A percentile compares a stretch with the other conserved stretches of the same genome.
Evolutionary conservation across 129 eudicot genomes (phyloP).

Genomic region (Lactuca sativa): DNA sequence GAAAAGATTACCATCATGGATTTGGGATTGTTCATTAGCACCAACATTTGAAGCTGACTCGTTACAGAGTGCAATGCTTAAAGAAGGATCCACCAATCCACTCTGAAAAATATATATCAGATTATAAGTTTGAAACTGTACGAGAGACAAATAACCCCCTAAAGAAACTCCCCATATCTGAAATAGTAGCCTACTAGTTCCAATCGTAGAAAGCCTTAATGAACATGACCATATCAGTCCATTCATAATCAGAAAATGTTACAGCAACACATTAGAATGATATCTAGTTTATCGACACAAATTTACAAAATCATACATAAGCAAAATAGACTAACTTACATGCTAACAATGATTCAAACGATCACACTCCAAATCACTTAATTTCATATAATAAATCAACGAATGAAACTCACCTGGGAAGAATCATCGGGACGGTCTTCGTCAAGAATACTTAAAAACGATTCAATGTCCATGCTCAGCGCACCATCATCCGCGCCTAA

Average conservation of each 20-base stretch:
- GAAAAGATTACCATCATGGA: slow-evolving; percentile 12
- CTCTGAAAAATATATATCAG: slow-evolving; percentile 37
- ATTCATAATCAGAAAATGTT: slow-evolving; percentile 9
- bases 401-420: slow-evolving; percentile 19
- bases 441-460: slow-evolving; percentile 28
- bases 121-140: slow-evolving; percentile 25
- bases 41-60: slow-evolving; percentile 33
- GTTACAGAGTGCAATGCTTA: slow-evolving; percentile 24
- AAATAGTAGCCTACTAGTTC: slow-evolving; percentile 7
- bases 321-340: background rate
- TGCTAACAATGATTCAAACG: background rate
- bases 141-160: background rate
- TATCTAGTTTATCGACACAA: background rate
- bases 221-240: background rate
- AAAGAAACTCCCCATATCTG: slow-evolving; percentile 5
- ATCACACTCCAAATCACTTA: slow-evolving; percentile 8
- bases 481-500: slow-evolving; percentile 23
- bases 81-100: slow-evolving; percentile 33
- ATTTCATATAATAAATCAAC: background rate
- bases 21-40: slow-evolving; percentile 11
- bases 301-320: slow-evolving; percentile 6
- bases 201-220: background rate
- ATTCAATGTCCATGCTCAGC: slow-evolving; percentile 31
- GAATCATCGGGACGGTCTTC: slow-evolving; percentile 22
- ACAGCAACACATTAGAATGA: background rate